phyloP scores from a whole-genome alignment of 192 early-diverging fungal genomes.

The Entomortierella parvispora region DNA sequence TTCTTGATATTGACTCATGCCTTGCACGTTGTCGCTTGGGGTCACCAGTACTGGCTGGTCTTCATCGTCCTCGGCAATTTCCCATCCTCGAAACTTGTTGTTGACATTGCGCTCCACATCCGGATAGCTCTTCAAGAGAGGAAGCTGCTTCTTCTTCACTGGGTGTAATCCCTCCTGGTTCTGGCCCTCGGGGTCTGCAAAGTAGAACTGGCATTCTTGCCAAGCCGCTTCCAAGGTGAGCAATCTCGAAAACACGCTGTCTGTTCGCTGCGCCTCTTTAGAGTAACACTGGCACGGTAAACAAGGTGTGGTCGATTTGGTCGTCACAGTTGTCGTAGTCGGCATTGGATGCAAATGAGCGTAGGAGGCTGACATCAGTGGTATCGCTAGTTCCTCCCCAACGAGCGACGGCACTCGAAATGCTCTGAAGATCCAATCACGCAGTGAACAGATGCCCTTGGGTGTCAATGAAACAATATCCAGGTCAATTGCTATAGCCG shows the following conservation, averaged over 20 bases:
- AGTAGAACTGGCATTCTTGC: conserved; percentile 48
- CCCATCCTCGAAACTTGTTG: conserved; percentile 37
- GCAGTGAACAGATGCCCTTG: too few relatives aligned
- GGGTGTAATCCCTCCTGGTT: not conserved
- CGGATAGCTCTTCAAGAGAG: conserved; percentile 21
- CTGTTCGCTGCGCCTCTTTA: not conserved
- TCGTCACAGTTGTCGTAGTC: not conserved
- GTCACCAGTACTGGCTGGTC: not conserved
- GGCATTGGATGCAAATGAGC: not conserved
- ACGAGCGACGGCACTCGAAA: too few relatives aligned
- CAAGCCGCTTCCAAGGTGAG: conserved; percentile 37
- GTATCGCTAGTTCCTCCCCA: too few relatives aligned
- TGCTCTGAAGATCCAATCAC: too few relatives aligned
- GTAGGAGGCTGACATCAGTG: too few relatives aligned
- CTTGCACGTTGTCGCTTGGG: not conserved
- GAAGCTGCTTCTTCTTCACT: not conserved
- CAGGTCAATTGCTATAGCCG: too few relatives aligned
- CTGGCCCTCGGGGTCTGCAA: conserved; percentile 12
- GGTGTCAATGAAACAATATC: too few relatives aligned
- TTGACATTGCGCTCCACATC: conserved; percentile 43
- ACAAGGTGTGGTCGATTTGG: not conserved
- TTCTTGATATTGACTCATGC: not conserved
- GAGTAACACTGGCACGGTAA: conserved; percentile 17
- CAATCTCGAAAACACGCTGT: conserved; percentile 35
- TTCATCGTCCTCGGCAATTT: conserved; percentile 18